A percentile compares a stretch with the other conserved stretches of the same genome.
Evolutionary conservation across 2,329 filamentous ascomycete genomes (phyloP).

Genomic region (Cordyceps farinosa): DNA sequence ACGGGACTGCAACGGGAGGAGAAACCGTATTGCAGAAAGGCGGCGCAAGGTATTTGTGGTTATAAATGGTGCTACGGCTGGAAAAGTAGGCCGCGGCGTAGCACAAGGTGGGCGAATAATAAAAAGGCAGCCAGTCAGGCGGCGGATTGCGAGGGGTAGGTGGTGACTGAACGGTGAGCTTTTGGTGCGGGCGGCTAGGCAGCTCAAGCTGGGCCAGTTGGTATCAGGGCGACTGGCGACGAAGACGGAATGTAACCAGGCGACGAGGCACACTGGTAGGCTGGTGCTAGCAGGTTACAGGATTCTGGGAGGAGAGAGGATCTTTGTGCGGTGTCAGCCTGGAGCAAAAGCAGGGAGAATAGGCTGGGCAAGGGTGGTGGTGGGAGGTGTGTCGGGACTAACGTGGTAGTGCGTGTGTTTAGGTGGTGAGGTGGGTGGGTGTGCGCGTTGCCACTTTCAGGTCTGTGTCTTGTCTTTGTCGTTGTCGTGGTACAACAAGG

Average conservation of each 20-base stretch:
- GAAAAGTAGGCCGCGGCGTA: constrained; percentile 11
- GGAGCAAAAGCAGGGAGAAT: constrained; percentile 9
- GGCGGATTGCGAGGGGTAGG: constrained; percentile 9
- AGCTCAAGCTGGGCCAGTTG: constrained; percentile 5
- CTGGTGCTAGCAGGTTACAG: background rate
- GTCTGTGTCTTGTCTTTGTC: background rate
- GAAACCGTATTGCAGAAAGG: background rate
- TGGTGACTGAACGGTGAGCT: constrained; percentile 10
- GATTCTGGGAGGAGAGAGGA: background rate
- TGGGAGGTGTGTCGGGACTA: constrained; percentile 2
- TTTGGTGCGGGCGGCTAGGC: constrained; percentile 9
- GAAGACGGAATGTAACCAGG: background rate
- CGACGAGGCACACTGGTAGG: background rate
- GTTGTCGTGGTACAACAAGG: background rate
- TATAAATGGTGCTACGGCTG: constrained; percentile 17
- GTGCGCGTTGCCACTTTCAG: constrained; percentile 4
- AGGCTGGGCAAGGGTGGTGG: background rate
- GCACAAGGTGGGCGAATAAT: constrained; percentile 15
- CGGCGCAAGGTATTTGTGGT: constrained; percentile 14
- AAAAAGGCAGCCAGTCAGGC: constrained; percentile 16
- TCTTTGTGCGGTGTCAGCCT: background rate
- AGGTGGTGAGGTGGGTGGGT: background rate
- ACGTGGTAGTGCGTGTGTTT: background rate
- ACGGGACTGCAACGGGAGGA: constrained; percentile 1
- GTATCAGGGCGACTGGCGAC: background rate